Evolutionary conservation across 2,329 filamentous ascomycete genomes (phyloP).

Genomic region (Beauveria varroae): DNA sequence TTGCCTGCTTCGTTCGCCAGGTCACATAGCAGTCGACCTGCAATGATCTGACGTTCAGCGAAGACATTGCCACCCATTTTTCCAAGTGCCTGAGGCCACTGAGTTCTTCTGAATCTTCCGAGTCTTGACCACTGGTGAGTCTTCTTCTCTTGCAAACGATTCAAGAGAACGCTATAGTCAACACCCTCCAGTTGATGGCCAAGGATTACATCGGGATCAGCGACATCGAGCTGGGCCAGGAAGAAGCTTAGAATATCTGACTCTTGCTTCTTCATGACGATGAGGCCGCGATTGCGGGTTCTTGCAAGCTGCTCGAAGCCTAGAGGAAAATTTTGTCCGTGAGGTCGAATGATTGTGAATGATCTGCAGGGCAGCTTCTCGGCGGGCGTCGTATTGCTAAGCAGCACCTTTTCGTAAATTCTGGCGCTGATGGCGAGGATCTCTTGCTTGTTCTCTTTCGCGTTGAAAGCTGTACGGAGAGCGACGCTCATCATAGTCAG

Average conservation of each 20-base stretch:
- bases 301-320: constrained; percentile 76
- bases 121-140: constrained; percentile 92
- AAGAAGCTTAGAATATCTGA: constrained; percentile 81
- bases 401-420: constrained; percentile 82
- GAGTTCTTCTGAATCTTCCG: constrained; percentile 70
- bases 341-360: constrained; percentile 85
- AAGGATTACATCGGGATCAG: constrained; percentile 88
- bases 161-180: constrained; percentile 86
- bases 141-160: constrained; percentile 79
- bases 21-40: constrained; percentile 86
- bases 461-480: constrained; percentile 80
- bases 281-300: constrained; percentile 64
- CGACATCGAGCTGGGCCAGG: constrained; percentile 76
- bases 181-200: constrained; percentile 97
- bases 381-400: constrained; percentile 80
- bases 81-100: constrained; percentile 83
- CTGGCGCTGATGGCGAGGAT: constrained; percentile 86
- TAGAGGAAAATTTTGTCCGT: constrained; percentile 66
- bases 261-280: constrained; percentile 78
- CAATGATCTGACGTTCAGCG: constrained; percentile 80
- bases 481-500: constrained; percentile 94
- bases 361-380: constrained; percentile 84
- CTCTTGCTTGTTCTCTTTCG: constrained; percentile 92
- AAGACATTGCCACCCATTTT: constrained; percentile 87
- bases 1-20: constrained; percentile 95